A percentile compares a stretch with the other conserved stretches of the same genome.
Conservation (phyloP, 73 alveolate species). For the Paramecium caudatum region DNA sequence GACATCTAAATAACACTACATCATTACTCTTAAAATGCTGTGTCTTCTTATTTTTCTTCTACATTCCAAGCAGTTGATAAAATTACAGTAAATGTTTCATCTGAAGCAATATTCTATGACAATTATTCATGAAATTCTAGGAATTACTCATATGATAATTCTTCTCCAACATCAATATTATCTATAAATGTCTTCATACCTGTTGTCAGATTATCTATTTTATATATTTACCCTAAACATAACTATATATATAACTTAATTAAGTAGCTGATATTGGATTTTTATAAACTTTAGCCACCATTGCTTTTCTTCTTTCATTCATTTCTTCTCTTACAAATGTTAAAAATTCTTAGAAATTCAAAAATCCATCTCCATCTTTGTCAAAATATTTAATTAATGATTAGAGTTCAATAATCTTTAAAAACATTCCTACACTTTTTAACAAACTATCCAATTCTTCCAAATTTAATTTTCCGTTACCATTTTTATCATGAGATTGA, state of each 20-base stretch:
- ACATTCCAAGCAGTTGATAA: slow-evolving; percentile 50
- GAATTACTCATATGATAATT: slow-evolving; percentile 14
- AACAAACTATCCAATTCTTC: slow-evolving; percentile 52
- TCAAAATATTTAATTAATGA: slow-evolving; percentile 47
- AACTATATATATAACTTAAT: not conserved
- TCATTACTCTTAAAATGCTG: slow-evolving; percentile 41
- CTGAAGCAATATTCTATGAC: slow-evolving; percentile 9
- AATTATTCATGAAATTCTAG: slow-evolving; percentile 52
- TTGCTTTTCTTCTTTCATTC: slow-evolving; percentile 67
- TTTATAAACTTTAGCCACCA: slow-evolving; percentile 25
- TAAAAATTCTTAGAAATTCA: slow-evolving; percentile 37
- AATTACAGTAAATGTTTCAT: slow-evolving; percentile 41
- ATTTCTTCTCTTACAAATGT: slow-evolving; percentile 28
- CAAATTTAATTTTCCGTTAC: slow-evolving; percentile 38
- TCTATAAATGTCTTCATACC: slow-evolving; percentile 39
- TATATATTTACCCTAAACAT: slow-evolving; percentile 27
- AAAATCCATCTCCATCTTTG: slow-evolving; percentile 40
- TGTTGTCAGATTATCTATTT: not conserved
- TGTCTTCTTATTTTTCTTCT: slow-evolving; percentile 54
- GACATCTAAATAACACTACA: not conserved
- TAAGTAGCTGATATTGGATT: not conserved
- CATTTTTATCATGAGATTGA: slow-evolving; percentile 45
- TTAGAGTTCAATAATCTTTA: slow-evolving; percentile 35
- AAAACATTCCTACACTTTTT: slow-evolving; percentile 44
- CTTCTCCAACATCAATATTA: slow-evolving; percentile 15